These are phyloP conservation scores for Pseudozyma sp. DNA, from an alignment of 1,284 basidiomycete genomes.

Conservation along the genomic window DNA sequence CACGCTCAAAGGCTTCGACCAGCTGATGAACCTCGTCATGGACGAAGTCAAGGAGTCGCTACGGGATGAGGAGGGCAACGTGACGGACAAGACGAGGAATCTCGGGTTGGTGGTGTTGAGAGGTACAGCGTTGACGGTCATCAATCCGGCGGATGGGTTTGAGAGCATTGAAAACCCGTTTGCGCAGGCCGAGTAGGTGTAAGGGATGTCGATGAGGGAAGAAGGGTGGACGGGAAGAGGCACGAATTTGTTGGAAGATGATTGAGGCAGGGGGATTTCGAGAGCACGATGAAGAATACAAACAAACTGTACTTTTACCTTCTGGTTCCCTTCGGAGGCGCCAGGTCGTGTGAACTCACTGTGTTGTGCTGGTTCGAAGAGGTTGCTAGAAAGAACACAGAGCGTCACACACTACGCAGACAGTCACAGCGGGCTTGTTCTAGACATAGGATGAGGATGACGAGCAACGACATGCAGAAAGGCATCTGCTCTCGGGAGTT, in stretches of 20 bases:
- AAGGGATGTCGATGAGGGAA: neutral
- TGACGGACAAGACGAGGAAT: conserved; percentile 53
- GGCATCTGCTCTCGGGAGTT: neutral
- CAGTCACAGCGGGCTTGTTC: too few relatives aligned
- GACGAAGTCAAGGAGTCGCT: conserved; percentile 86
- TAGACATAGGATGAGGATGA: too few relatives aligned
- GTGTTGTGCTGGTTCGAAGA: too few relatives aligned
- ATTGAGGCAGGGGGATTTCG: neutral
- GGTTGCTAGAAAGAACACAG: too few relatives aligned
- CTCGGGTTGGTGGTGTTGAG: conserved; percentile 66
- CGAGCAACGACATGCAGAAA: neutral
- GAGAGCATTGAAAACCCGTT: conserved; percentile 67
- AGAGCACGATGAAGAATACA: conserved; percentile 2
- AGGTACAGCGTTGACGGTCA: conserved; percentile 65
- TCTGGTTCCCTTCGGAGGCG: too few relatives aligned
- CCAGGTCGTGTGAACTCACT: conserved; percentile 2
- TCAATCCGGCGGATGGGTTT: conserved; percentile 67
- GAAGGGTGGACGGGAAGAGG: neutral
- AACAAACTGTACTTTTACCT: conserved; percentile 8
- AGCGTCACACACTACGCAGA: too few relatives aligned
- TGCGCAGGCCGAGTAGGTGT: conserved; percentile 42
- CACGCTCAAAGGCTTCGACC: conserved; percentile 93
- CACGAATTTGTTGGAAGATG: too few relatives aligned
- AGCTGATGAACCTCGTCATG: conserved; percentile 92
- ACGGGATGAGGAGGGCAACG: conserved; percentile 56